Conservation (phyloP, 495 filamentous ascomycete species). For the Cryomyces minteri region DNA sequence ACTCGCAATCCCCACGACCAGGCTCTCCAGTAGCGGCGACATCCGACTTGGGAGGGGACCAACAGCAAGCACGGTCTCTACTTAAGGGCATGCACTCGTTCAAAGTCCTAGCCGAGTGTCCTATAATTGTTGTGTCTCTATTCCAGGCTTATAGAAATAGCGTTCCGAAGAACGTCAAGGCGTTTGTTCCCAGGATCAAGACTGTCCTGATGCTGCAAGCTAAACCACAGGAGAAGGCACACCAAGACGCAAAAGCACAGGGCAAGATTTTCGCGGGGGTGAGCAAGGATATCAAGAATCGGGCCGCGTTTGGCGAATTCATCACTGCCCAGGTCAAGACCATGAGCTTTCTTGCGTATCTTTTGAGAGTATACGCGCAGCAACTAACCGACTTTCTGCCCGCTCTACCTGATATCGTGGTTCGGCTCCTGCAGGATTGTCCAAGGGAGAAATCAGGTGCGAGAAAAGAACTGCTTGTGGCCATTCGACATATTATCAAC, state of each 20-base stretch:
- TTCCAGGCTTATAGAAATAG: constrained; percentile 78
- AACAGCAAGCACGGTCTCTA: constrained; percentile 62
- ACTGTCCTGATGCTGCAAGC: constrained; percentile 77
- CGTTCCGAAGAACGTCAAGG: constrained; percentile 70
- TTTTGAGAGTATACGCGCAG: constrained; percentile 72
- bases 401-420: constrained; percentile 74
- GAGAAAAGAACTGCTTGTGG: constrained; percentile 86
- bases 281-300: constrained; percentile 82
- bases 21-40: constrained; percentile 68
- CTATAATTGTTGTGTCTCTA: constrained; percentile 96
- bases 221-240: constrained; percentile 81
- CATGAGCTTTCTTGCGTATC: constrained; percentile 95
- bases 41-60: constrained; percentile 53
- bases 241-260: constrained; percentile 57
- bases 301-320: constrained; percentile 90
- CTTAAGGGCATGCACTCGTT: constrained; percentile 94
- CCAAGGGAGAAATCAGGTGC: constrained; percentile 85
- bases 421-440: constrained; percentile 82
- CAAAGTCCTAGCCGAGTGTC: constrained; percentile 93
- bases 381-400: constrained; percentile 82
- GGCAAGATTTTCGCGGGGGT: constrained; percentile 80
- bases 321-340: constrained; percentile 98
- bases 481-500: constrained; percentile 96
- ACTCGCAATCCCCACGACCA: constrained; percentile 72
- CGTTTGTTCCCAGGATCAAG: constrained; percentile 88